Evolutionary conservation across 208 protist species (phyloP).

Genomic region (Leishmania major): DNA sequence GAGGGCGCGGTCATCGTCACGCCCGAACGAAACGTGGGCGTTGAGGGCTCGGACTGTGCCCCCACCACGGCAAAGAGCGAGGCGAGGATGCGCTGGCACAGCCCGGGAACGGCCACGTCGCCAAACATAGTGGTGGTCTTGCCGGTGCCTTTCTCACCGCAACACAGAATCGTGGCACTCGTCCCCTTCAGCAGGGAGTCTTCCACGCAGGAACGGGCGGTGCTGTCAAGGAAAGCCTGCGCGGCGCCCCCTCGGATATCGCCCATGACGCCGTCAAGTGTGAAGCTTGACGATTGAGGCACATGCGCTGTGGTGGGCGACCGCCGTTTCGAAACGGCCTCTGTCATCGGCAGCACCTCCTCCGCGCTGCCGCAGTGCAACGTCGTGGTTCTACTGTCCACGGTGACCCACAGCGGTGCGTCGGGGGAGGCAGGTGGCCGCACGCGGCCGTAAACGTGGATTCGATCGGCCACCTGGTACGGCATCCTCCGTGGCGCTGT

Average conservation of each 20-base stretch:
- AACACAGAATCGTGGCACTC: conserved; percentile 78
- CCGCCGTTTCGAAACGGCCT: no score
- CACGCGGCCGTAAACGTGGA: conserved; percentile 37
- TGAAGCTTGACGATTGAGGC: conserved; percentile 46
- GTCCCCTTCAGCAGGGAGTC: conserved; percentile 35
- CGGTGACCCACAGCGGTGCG: conserved; percentile 1
- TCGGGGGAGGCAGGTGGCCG: conserved; percentile 14
- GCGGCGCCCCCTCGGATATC: conserved; percentile 52
- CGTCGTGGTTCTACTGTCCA: background rate
- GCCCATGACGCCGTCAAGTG: conserved; percentile 65
- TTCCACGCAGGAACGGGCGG: conserved; percentile 32
- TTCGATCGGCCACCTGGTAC: conserved; percentile 7
- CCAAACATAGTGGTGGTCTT: conserved; percentile 87
- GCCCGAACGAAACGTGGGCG: background rate
- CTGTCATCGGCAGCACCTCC: background rate
- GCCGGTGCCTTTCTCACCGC: conserved; percentile 74
- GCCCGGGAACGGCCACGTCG: conserved; percentile 15
- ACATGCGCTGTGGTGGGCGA: background rate
- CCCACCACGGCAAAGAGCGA: conserved; percentile 11
- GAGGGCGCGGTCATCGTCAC: background rate
- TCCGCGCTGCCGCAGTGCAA: conserved; percentile 8
- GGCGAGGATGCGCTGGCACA: conserved; percentile 16
- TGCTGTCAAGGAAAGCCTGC: conserved; percentile 42
- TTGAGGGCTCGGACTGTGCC: background rate
- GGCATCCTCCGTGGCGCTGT: background rate